Evolutionary conservation across 768 basidiomycete species (phyloP).

Genomic region (Wakefieldia striispora): DNA sequence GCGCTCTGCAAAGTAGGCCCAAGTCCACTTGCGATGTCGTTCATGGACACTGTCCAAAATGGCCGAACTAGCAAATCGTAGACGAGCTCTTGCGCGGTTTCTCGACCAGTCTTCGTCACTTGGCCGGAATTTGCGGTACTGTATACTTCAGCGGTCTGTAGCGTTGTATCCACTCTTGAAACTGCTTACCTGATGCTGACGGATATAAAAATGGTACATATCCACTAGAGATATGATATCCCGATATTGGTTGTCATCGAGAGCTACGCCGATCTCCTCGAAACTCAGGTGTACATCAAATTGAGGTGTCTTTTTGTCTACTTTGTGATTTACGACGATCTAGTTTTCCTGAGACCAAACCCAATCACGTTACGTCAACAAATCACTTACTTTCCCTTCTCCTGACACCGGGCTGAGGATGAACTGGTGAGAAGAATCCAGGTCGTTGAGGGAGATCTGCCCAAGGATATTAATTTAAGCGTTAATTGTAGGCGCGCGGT

Average conservation of each 20-base stretch:
- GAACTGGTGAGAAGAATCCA: constrained; percentile 69
- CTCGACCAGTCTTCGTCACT: constrained; percentile 52
- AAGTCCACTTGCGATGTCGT: constrained; percentile 82
- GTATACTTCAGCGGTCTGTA: constrained; percentile 8
- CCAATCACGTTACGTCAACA: not conserved
- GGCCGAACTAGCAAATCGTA: constrained; percentile 76
- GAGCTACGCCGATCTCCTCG: constrained; percentile 86
- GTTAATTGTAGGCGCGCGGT: not conserved
- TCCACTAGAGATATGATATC: constrained; percentile 91
- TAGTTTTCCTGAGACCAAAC: constrained; percentile 27
- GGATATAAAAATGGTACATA: constrained; percentile 94
- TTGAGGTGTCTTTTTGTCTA: constrained; percentile 71
- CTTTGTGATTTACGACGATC: constrained; percentile 81
- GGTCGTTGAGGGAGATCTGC: constrained; percentile 52
- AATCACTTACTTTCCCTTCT: constrained; percentile 72
- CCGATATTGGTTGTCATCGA: constrained; percentile 93
- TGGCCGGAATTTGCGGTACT: constrained; percentile 83
- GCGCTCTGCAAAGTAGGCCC: constrained; percentile 85
- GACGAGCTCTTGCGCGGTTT: constrained; percentile 64
- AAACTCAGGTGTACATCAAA: constrained; percentile 87
- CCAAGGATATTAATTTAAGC: constrained; percentile 1
- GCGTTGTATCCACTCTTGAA: not conserved
- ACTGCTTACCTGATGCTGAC: constrained; percentile 76
- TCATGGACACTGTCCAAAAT: constrained; percentile 84
- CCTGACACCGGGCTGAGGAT: constrained; percentile 95